Evolutionary conservation across 2,329 filamentous ascomycete genomes (phyloP), one percentile per base, ranked within the genome.

Genomic region (Ceratocystis ficicola): DNA sequence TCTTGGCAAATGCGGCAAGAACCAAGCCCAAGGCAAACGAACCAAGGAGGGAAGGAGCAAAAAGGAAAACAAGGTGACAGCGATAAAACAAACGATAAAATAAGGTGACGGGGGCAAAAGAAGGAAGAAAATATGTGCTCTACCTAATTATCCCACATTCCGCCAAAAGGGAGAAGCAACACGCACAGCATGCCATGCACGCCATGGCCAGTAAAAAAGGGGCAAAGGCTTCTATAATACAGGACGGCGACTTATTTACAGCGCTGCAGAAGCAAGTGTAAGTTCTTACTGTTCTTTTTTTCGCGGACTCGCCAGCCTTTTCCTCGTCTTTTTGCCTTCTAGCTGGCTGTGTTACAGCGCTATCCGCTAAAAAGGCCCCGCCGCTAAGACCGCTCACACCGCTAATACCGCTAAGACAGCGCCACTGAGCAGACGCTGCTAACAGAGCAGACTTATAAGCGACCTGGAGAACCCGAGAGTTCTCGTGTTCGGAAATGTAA

Each of bases 1-100:
- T 41, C 36, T 41, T 41, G 36, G 36, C 36, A 15, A 41, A 64
- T 46, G 55, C 55, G 55, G 55, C 55, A 59, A 65, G 62, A 41
- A 41, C 50, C n/a, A 20, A 17, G 28, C 17, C 30, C 22, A 36
- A 63, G 60, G 36, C 20, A 62, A 32, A 62, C 22, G 32, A 62
- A 62, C n/a, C 25, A 44, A 48, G 25, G 30, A 48, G 12, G 25
- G 32, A 63, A 46, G 61, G 36, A 41, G 36, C 36, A 65, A 65
- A n/a, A 52, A 52, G 12, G 22, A 41, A 60, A 30, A 20, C 2
- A 25, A 30, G 8, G 55, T 59, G 15, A 59, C 55, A 32, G 17
- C 28, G 17, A 59, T 59, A 59, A 59, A 55, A 36, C 20, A 12
- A 5, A 36, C 15, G 44, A 59, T 59, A 61, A 61, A 57, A 52